Base-by-base conservation (phyloP, 139 green algal species). In the Gonium pectorale region DNA sequence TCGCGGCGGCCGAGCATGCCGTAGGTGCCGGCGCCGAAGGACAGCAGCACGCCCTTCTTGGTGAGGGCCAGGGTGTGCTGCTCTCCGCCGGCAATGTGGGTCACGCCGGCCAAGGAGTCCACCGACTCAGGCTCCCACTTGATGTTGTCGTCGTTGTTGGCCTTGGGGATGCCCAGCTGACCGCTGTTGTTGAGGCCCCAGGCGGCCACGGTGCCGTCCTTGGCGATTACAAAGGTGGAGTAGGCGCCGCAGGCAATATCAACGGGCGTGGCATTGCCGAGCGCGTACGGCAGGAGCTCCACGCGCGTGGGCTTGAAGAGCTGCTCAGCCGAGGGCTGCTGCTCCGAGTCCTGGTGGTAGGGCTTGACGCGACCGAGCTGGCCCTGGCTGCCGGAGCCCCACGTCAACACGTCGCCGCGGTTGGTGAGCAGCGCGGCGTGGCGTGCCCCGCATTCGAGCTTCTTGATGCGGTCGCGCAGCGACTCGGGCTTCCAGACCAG, bases 111-210 rank as follows among this genome's bases (percentile, higher is more conserved):
- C 21, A 96, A 83, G 3, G 78, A 74, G 22, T 83, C 79, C 19
- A 96, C 91, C n/a, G 60, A n/a, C 62, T 41, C 62, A 2, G 89
- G 89, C 56, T 79, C 46, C 86, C 89, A 92, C 26, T 86, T 38
- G 54, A 83, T 69, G 49, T 90, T 86, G 26, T 87, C 67, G 6
- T 69, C 51, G 33, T 85, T 46, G 79, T 62, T 63, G 26, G 63
- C 31, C 84, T 89, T 89, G 59, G 46, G 0, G 8, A 91, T 38
- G n/a, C 84, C 95, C 37, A 99, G 91, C 92, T 99, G 96, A 19
- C 93, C 94, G 69, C 93, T 95, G 89, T 98, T 98, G 91, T 99
- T 99, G 5, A 98, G 90, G 26, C 96, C 96, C 87, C 93, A 98
- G 1, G 88, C 92, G 35, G 86, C 92, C 0, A 98, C 88, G 13